Conservation (phyloP, 352 stramenopile genomes). For the Phytophthora europaea region DNA sequence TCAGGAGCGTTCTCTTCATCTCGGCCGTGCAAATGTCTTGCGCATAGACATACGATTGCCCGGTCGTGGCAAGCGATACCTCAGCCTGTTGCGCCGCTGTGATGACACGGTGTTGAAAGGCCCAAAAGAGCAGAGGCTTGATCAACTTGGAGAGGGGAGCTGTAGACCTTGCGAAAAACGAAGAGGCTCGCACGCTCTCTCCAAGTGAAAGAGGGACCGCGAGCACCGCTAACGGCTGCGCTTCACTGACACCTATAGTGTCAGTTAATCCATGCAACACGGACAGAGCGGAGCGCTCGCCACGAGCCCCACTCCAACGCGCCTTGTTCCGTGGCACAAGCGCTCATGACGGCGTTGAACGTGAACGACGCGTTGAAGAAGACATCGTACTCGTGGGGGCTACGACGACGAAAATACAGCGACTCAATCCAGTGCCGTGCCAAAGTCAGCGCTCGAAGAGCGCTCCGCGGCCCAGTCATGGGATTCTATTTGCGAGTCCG, state of each 20-base stretch:
- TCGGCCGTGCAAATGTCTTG: background rate
- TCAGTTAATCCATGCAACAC: no score
- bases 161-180: background rate
- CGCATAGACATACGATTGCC: background rate
- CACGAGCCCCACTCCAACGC: background rate
- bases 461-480: no score
- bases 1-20: background rate
- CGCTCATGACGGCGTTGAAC: background rate
- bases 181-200: background rate
- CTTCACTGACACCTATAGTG: background rate
- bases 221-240: background rate
- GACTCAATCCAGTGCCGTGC: no score
- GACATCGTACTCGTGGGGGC: background rate
- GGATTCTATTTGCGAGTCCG: no score
- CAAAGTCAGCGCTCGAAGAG: no score
- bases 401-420: no score
- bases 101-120: background rate
- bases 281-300: background rate
- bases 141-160: background rate
- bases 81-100: background rate
- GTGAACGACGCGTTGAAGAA: background rate
- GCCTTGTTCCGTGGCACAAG: background rate
- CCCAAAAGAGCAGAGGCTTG: background rate
- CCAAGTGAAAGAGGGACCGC: background rate
- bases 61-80: background rate